A percentile compares a stretch with the other conserved stretches of the same genome.
Conservation (phyloP, 257 asterid species). For the Osmanthus fragrans region DNA sequence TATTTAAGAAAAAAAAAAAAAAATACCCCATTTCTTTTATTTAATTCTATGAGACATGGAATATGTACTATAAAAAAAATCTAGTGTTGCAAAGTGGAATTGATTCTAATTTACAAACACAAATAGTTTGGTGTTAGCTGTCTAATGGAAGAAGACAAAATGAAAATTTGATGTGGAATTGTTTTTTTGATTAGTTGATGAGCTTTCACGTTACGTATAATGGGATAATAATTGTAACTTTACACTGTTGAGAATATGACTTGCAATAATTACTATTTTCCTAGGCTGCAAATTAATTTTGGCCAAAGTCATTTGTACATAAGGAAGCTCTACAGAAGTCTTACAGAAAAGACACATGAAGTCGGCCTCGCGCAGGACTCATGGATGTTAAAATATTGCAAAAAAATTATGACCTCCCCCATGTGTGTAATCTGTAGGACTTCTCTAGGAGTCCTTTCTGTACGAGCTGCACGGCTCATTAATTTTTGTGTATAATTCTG, state of each 20-base stretch:
- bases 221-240: not conserved
- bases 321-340: no score
- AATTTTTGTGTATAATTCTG: not conserved
- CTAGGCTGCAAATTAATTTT: not conserved
- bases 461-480: no score
- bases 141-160: not conserved
- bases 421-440: no score
- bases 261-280: not conserved
- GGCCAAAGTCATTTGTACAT: no score
- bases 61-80: not conserved
- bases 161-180: not conserved
- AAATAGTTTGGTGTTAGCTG: not conserved
- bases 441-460: no score
- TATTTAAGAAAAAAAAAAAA: no score
- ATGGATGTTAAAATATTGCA: no score
- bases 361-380: no score
- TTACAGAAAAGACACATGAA: no score
- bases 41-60: no score
- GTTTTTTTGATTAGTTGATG: not conserved
- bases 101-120: not conserved
- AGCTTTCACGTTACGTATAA: conserved; percentile 8
- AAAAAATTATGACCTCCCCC: no score
- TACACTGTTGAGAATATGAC: not conserved
- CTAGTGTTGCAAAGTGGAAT: not conserved
- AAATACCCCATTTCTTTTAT: no score